Evolutionary conservation across 441 rosid species (phyloP).

Genomic region (Lagerstroemia fauriei): DNA sequence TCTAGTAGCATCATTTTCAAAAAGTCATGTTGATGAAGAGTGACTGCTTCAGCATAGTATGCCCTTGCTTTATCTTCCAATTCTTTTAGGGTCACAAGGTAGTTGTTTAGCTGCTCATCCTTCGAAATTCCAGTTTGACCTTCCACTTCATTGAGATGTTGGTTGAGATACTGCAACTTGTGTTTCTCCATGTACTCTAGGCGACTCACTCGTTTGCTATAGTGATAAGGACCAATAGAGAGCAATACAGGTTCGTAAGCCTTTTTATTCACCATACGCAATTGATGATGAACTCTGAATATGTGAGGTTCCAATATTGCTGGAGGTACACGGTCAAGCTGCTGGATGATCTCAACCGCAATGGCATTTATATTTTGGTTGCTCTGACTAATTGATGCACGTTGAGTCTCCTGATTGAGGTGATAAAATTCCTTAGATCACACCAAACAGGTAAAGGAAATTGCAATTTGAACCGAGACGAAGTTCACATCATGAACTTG

Average conservation of each 20-base stretch:
- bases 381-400: background rate
- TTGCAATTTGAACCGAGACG: no score
- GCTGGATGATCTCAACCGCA: background rate
- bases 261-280: slow-evolving; percentile 5
- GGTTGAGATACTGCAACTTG: background rate
- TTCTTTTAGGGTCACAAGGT: background rate
- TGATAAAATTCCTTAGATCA: no score
- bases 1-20: slow-evolving; percentile 31
- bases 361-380: background rate
- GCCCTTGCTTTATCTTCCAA: slow-evolving; percentile 21
- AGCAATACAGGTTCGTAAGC: background rate
- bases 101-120: slow-evolving; percentile 8
- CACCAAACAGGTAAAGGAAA: no score
- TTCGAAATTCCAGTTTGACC: background rate
- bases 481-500: no score
- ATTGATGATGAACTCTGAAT: background rate
- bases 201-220: background rate
- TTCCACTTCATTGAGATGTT: background rate
- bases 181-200: slow-evolving; percentile 5
- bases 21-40: background rate
- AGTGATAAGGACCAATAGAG: slow-evolving; percentile 5
- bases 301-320: background rate
- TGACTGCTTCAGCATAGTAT: slow-evolving; percentile 23
- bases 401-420: no score
- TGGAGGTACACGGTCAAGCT: background rate